These are phyloP conservation scores for Corniculantispora saksenae DNA, from an alignment of 2,329 filamentous ascomycete species.

Conservation along the genomic window DNA sequence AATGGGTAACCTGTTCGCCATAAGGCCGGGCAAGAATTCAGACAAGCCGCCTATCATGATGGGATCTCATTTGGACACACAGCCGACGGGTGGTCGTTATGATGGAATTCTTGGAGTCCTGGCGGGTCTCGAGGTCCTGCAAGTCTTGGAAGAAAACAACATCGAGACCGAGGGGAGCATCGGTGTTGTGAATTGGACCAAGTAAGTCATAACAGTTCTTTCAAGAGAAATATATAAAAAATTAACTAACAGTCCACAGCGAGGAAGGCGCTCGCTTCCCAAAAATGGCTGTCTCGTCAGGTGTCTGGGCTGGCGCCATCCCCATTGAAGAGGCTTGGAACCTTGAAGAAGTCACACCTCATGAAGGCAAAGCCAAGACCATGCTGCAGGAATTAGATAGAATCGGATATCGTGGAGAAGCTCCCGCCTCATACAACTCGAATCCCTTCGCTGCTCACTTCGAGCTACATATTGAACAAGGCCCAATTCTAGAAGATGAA, in stretches of 20 bases:
- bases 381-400: constrained; percentile 59
- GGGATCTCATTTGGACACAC: constrained; percentile 70
- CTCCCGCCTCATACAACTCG: constrained; percentile 21
- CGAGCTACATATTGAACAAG: constrained; percentile 84
- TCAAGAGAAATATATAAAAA: neutral
- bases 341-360: constrained; percentile 55
- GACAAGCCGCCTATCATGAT: constrained; percentile 61
- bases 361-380: constrained; percentile 30
- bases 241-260: constrained; percentile 37
- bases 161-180: constrained; percentile 70
- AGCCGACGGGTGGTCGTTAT: constrained; percentile 67
- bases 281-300: constrained; percentile 71
- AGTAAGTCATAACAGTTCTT: constrained; percentile 40
- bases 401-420: constrained; percentile 59
- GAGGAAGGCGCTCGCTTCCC: constrained; percentile 83
- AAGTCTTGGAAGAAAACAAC: constrained; percentile 62
- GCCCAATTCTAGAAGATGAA: constrained; percentile 65
- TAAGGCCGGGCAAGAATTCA: constrained; percentile 58
- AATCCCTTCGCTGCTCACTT: constrained; percentile 73
- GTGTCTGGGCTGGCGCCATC: constrained; percentile 75
- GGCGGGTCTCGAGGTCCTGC: constrained; percentile 73
- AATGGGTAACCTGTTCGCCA: constrained; percentile 80
- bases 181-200: constrained; percentile 78
- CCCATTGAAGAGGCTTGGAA: constrained; percentile 61
- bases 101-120: constrained; percentile 77